These are phyloP conservation scores for Rhizopogon roseolus DNA, from an alignment of 768 basidiomycete species.

Conservation along the genomic window DNA sequence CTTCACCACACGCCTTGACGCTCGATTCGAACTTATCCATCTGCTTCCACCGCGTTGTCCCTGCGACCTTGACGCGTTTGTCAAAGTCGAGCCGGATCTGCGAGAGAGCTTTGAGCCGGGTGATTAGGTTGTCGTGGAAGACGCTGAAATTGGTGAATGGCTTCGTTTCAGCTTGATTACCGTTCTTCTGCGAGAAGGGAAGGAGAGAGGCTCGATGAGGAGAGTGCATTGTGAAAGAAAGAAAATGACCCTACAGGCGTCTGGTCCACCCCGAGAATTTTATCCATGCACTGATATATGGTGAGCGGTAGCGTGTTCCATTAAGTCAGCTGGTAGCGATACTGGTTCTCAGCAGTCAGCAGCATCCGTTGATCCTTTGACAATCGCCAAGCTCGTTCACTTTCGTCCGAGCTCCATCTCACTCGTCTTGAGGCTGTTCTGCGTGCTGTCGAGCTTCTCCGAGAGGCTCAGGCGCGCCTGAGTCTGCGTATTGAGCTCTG, in stretches of 20 bases:
- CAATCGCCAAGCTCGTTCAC: conserved; percentile 70
- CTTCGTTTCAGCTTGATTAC: conserved; percentile 75
- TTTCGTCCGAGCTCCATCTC: conserved; percentile 68
- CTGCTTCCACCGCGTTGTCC: conserved; percentile 78
- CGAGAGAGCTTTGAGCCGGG: conserved; percentile 77
- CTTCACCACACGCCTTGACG: conserved; percentile 75
- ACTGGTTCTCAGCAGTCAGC: conserved; percentile 69
- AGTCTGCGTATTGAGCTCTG: conserved; percentile 77
- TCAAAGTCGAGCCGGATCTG: conserved; percentile 87
- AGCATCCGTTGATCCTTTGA: conserved; percentile 78
- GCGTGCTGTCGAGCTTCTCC: conserved; percentile 81
- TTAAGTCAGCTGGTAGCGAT: conserved; percentile 90
- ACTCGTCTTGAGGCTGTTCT: conserved; percentile 54
- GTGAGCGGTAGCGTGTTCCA: conserved; percentile 87
- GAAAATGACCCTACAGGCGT: conserved; percentile 52
- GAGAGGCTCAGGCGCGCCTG: conserved; percentile 82
- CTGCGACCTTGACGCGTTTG: conserved; percentile 75
- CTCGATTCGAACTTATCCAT: conserved; percentile 90
- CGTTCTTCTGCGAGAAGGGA: conserved; percentile 55
- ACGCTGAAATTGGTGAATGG: conserved; percentile 91
- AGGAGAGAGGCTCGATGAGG: background rate
- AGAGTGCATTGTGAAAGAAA: background rate
- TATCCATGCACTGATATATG: conserved; percentile 93
- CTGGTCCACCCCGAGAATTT: conserved; percentile 87
- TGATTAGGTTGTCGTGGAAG: conserved; percentile 93